phyloP scores from a whole-genome alignment of 148 eudicot genomes.

The Rhododendron mucronatum region DNA sequence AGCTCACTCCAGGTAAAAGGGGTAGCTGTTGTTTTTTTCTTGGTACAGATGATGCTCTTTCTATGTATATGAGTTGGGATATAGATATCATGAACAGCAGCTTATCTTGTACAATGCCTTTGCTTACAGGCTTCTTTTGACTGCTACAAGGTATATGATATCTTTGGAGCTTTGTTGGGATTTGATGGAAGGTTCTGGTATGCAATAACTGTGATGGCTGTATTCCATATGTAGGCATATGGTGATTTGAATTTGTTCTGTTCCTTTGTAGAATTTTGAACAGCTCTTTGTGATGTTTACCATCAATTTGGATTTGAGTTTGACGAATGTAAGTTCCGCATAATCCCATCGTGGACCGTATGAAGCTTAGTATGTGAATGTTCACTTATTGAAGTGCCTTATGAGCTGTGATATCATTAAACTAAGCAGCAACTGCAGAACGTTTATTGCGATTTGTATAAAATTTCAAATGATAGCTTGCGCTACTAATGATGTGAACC shows the following conservation, averaged over 20 bases:
- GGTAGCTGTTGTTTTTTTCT: not conserved
- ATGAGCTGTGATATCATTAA: not conserved
- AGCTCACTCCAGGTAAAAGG: not conserved
- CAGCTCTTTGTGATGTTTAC: not conserved
- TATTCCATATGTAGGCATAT: not conserved
- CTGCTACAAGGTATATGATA: not conserved
- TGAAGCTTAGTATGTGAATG: not conserved
- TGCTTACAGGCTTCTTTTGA: slow-evolving; percentile 8
- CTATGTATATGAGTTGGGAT: not conserved
- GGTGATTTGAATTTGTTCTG: not conserved
- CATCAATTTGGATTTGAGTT: not conserved
- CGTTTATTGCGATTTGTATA: not conserved
- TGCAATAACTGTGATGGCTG: not conserved
- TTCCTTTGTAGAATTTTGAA: slow-evolving; percentile 7
- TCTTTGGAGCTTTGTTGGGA: not conserved
- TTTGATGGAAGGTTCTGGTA: not conserved
- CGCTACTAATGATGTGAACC: not conserved
- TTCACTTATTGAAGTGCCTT: not conserved
- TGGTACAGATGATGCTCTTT: not conserved
- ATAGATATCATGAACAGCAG: not conserved
- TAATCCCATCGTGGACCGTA: not conserved
- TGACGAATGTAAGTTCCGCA: not conserved
- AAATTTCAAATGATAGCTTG: not conserved
- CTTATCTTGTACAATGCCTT: not conserved
- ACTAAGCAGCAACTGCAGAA: not conserved